Evolutionary conservation across 108 stramenopile genomes (phyloP).

Genomic region (Cylindrotheca fusiformis): DNA sequence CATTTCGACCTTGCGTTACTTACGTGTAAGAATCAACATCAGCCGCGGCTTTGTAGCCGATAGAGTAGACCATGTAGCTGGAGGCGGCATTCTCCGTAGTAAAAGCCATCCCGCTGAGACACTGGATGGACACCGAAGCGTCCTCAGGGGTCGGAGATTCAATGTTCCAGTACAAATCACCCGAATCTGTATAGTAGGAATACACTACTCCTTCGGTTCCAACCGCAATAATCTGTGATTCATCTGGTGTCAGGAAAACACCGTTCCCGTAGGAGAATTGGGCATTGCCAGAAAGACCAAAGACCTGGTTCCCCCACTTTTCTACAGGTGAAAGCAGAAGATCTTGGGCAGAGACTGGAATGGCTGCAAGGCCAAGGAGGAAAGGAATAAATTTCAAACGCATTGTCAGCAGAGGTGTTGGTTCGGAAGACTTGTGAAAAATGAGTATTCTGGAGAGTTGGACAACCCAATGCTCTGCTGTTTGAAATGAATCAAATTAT

Average conservation of each 20-base stretch:
- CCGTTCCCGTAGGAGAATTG: slow-evolving; percentile 10
- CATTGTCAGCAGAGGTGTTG: not conserved
- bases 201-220: not conserved
- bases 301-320: not conserved
- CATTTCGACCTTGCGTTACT: not conserved
- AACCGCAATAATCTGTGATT: not conserved
- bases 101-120: slow-evolving; percentile 5
- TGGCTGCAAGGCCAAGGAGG: not conserved
- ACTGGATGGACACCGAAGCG: not conserved
- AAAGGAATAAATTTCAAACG: not conserved
- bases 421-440: too few relatives aligned
- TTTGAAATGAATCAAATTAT: too few relatives aligned
- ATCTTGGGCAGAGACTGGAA: not conserved
- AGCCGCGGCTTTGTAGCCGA: not conserved
- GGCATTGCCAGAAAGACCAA: not conserved
- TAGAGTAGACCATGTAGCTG: slow-evolving; percentile 12
- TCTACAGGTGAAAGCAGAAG: not conserved
- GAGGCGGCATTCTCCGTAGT: not conserved
- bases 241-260: slow-evolving; percentile 9
- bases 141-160: not conserved
- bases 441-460: too few relatives aligned
- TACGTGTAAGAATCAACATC: slow-evolving; percentile 6
- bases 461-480: too few relatives aligned
- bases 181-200: not conserved
- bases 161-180: not conserved